phyloP scores from a whole-genome alignment of 495 filamentous ascomycete species.

The Xeromyces bisporus region DNA sequence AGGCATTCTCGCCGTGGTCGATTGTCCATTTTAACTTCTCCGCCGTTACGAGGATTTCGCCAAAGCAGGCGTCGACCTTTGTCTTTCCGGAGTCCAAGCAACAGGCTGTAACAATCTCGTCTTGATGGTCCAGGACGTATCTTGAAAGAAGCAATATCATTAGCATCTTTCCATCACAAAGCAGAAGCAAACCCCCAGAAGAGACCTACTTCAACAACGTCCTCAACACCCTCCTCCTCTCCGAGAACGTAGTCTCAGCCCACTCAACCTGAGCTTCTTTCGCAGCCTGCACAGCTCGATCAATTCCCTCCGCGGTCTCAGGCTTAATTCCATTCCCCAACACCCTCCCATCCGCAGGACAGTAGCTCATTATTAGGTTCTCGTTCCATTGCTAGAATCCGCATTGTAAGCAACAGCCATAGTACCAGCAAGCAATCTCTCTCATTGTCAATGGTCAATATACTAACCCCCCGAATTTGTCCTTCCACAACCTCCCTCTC shows the following conservation, averaged over 20 bases:
- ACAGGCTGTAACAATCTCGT: conserved; percentile 66
- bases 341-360: conserved; percentile 70
- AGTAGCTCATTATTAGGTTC: conserved; percentile 47
- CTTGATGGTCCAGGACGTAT: conserved; percentile 76
- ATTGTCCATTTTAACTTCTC: conserved; percentile 95
- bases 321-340: conserved; percentile 64
- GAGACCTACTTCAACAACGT: conserved; percentile 54
- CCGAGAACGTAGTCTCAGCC: conserved; percentile 59
- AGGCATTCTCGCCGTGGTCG: conserved; percentile 69
- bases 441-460: too few relatives aligned
- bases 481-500: conserved; percentile 30
- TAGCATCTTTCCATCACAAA: too few relatives aligned
- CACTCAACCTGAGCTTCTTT: conserved; percentile 62
- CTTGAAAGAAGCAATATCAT: conserved; percentile 22
- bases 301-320: conserved; percentile 59
- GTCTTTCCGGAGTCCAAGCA: conserved; percentile 97
- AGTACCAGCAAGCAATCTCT: background rate
- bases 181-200: background rate
- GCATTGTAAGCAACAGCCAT: background rate
- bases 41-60: conserved; percentile 81
- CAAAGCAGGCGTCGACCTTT: conserved; percentile 78
- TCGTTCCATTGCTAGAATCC: conserved; percentile 23
- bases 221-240: conserved; percentile 64
- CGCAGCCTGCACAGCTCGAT: conserved; percentile 59
- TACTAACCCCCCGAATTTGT: conserved; percentile 26